A percentile compares a stretch with the other conserved stretches of the same genome.
These are phyloP conservation scores for Serendipita indica DNA, from an alignment of 768 basidiomycete genomes.

Conservation along the genomic window DNA sequence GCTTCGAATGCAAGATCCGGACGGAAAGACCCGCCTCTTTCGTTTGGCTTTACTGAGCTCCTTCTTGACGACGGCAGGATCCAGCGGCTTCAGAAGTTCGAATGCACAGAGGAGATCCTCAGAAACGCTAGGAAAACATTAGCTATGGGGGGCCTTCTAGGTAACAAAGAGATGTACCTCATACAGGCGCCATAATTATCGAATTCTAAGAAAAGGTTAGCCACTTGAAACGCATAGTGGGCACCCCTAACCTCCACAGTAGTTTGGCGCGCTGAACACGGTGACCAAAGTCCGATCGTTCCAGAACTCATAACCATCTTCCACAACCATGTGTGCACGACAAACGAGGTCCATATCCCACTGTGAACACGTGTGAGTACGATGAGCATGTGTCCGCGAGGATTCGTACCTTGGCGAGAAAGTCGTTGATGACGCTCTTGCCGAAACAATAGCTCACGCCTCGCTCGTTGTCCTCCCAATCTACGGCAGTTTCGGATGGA, in stretches of 20 bases:
- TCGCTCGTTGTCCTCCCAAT: constrained; percentile 99
- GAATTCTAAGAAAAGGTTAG: constrained; percentile 44
- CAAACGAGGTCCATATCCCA: constrained; percentile 99
- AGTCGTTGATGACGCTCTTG: constrained; percentile 92
- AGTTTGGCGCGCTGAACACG: constrained; percentile 96
- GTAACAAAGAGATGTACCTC: constrained; percentile 39
- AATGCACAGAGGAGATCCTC: constrained; percentile 97
- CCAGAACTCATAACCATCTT: constrained; percentile 99
- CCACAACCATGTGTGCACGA: constrained; percentile 99
- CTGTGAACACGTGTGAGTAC: constrained; percentile 23
- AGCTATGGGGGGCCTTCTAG: constrained; percentile 7
- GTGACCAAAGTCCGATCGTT: constrained; percentile 97
- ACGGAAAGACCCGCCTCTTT: constrained; percentile 56
- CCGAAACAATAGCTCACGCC: constrained; percentile 99
- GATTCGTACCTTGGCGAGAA: constrained; percentile 37
- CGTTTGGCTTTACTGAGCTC: constrained; percentile 98
- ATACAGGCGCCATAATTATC: constrained; percentile 93
- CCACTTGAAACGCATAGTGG: constrained; percentile 13
- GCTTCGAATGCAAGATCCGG: not conserved
- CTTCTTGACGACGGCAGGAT: constrained; percentile 86
- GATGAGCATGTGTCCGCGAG: not conserved
- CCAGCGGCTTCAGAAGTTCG: constrained; percentile 89
- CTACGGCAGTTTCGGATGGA: constrained; percentile 90
- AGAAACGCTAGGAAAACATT: constrained; percentile 48
- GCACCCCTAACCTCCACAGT: constrained; percentile 68